Evolutionary conservation across 2,329 filamentous ascomycete species (phyloP).

Genomic region (Fusarium dlaminii): DNA sequence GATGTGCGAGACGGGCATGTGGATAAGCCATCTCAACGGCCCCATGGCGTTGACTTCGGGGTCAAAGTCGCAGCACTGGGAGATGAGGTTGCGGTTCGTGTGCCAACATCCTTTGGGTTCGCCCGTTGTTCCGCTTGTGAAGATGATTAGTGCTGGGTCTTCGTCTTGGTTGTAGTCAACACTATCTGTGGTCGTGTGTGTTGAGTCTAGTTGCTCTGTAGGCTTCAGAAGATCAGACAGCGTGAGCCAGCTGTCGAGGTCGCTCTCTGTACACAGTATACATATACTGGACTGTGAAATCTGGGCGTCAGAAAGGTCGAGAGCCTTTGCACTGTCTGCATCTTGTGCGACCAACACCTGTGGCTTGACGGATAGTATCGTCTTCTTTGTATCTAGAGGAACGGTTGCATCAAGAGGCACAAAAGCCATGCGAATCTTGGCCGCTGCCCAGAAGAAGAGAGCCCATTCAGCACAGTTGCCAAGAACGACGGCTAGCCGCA

Average conservation of each 20-base stretch:
- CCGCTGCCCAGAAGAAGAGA: constrained; percentile 50
- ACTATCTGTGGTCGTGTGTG: background rate
- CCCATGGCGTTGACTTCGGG: constrained; percentile 43
- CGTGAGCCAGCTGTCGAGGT: constrained; percentile 33
- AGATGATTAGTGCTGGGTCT: constrained; percentile 53
- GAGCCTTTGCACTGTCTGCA: constrained; percentile 27
- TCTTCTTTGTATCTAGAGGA: constrained; percentile 34
- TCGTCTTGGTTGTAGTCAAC: background rate
- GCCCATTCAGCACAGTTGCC: constrained; percentile 53
- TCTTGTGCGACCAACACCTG: constrained; percentile 48
- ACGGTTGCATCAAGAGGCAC: constrained; percentile 48
- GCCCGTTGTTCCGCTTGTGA: constrained; percentile 61
- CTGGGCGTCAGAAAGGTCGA: constrained; percentile 20
- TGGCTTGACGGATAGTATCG: constrained; percentile 40
- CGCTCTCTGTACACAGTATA: constrained; percentile 39
- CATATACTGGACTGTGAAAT: constrained; percentile 2
- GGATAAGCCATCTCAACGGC: constrained; percentile 50
- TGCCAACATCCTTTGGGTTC: constrained; percentile 57
- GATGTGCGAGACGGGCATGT: constrained; percentile 51
- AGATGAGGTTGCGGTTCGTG: constrained; percentile 52
- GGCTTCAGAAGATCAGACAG: constrained; percentile 17
- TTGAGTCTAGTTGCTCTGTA: background rate
- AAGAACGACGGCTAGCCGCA: constrained; percentile 46
- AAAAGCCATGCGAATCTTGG: constrained; percentile 48
- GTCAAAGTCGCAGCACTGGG: constrained; percentile 50